Conservation (phyloP, 306 rosid species). For the Delonix regia region DNA sequence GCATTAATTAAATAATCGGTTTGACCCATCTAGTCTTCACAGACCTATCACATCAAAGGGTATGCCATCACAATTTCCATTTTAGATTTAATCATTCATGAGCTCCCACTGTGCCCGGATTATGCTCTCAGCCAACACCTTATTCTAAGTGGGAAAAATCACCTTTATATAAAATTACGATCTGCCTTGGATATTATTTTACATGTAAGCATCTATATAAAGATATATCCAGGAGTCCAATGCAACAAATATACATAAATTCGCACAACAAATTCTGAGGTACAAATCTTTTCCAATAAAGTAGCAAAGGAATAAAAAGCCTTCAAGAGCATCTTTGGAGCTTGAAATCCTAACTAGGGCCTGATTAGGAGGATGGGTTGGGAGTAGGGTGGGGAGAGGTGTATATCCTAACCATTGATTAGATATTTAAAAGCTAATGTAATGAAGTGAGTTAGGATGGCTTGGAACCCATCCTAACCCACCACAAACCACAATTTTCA, state of each 20-base stretch:
- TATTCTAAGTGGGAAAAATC: neutral
- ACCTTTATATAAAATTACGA: conserved; percentile 1
- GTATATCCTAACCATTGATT: no score
- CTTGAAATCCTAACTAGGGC: neutral
- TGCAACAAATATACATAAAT: conserved; percentile 3
- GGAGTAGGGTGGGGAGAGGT: neutral
- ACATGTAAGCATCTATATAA: conserved; percentile 18
- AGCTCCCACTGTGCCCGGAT: neutral
- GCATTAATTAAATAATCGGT: neutral
- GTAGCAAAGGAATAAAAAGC: conserved; percentile 22
- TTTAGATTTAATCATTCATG: conserved; percentile 12
- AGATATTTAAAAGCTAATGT: no score
- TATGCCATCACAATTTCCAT: conserved; percentile 11
- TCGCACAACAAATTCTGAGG: conserved; percentile 8
- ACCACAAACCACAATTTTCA: neutral
- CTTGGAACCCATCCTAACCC: neutral
- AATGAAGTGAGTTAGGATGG: no score
- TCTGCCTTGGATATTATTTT: neutral
- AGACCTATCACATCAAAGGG: conserved; percentile 30
- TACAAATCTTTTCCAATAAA: neutral
- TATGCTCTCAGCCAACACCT: conserved; percentile 7
- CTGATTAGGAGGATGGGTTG: neutral
- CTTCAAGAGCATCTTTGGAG: conserved; percentile 1
- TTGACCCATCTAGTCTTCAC: neutral
- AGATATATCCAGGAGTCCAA: conserved; percentile 7